phyloP scores from a whole-genome alignment of 2,329 filamentous ascomycete genomes.

The Neoarthrinium moseri region DNA sequence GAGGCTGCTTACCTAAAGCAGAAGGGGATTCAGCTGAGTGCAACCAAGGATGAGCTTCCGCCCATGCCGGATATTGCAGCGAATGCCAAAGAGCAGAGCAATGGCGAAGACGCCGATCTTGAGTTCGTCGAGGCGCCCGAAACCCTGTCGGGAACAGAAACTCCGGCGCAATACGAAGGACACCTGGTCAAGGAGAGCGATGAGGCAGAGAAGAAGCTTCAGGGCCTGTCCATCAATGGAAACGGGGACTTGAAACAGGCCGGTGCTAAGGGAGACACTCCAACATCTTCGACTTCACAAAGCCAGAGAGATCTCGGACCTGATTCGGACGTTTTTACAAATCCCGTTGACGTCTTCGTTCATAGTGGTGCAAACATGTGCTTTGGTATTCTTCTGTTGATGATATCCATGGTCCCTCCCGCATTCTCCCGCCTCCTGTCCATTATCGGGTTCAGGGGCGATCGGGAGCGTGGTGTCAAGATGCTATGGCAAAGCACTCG shows the following conservation, averaged over 20 bases:
- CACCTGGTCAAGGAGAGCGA: conserved; percentile 34
- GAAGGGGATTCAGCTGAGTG: conserved; percentile 24
- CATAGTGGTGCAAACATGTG: conserved; percentile 88
- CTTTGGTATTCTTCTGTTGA: conserved; percentile 79
- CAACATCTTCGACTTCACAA: conserved; percentile 3
- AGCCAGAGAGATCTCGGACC: conserved; percentile 37
- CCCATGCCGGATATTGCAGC: conserved; percentile 18
- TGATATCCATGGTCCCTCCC: conserved; percentile 92
- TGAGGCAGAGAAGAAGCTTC: conserved; percentile 25
- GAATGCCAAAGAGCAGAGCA: conserved; percentile 30
- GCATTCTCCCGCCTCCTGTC: conserved; percentile 83
- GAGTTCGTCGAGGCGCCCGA: conserved; percentile 60
- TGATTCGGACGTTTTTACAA: conserved; percentile 64
- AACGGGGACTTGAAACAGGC: not conserved
- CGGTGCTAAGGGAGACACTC: conserved; percentile 2
- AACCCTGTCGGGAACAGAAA: conserved; percentile 39
- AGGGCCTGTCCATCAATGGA: conserved; percentile 19
- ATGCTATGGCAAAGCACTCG: conserved; percentile 90
- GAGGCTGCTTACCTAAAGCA: conserved; percentile 59
- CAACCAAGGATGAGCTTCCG: conserved; percentile 14
- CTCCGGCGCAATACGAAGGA: conserved; percentile 45
- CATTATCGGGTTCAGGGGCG: conserved; percentile 88
- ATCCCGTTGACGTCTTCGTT: conserved; percentile 82
- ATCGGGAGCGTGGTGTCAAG: conserved; percentile 75
- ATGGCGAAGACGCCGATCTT: conserved; percentile 35